phyloP scores from a whole-genome alignment of 2,329 filamentous ascomycete species.

The Didymella segeticola region DNA sequence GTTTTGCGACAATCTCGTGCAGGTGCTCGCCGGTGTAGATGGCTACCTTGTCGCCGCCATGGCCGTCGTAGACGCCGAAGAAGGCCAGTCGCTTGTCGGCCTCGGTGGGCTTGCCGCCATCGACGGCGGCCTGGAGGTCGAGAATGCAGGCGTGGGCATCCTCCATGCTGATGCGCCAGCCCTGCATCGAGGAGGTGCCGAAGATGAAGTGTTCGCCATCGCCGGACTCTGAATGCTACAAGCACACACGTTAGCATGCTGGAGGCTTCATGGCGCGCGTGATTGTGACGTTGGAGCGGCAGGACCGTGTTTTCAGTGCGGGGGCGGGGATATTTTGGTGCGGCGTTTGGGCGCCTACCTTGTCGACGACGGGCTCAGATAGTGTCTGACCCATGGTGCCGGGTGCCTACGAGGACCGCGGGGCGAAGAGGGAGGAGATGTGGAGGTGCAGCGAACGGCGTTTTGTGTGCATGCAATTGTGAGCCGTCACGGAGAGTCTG shows the following conservation, averaged over 20 bases:
- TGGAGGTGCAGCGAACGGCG: constrained; percentile 29
- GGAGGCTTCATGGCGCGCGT: neutral
- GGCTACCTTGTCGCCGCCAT: constrained; percentile 96
- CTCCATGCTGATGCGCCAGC: constrained; percentile 99
- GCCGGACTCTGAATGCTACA: constrained; percentile 83
- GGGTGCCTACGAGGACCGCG: constrained; percentile 39
- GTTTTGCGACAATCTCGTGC: constrained; percentile 92
- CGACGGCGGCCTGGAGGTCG: constrained; percentile 74
- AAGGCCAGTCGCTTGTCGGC: constrained; percentile 82
- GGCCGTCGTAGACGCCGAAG: constrained; percentile 97
- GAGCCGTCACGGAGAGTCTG: constrained; percentile 31
- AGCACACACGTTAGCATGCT: neutral
- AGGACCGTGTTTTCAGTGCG: constrained; percentile 2
- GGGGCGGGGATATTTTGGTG: constrained; percentile 13
- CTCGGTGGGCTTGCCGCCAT: constrained; percentile 63
- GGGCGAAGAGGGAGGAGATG: constrained; percentile 28
- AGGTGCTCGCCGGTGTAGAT: constrained; percentile 91
- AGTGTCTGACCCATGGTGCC: constrained; percentile 93
- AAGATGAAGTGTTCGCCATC: constrained; percentile 92
- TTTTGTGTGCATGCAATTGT: constrained; percentile 45
- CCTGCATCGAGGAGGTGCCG: constrained; percentile 98
- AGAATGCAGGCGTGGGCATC: constrained; percentile 91
- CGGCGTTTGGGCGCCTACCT: constrained; percentile 68
- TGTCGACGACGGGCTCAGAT: constrained; percentile 97
- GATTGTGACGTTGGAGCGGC: neutral